phyloP scores from a whole-genome alignment of 345 rosid species.

The Citropsis articulata region DNA sequence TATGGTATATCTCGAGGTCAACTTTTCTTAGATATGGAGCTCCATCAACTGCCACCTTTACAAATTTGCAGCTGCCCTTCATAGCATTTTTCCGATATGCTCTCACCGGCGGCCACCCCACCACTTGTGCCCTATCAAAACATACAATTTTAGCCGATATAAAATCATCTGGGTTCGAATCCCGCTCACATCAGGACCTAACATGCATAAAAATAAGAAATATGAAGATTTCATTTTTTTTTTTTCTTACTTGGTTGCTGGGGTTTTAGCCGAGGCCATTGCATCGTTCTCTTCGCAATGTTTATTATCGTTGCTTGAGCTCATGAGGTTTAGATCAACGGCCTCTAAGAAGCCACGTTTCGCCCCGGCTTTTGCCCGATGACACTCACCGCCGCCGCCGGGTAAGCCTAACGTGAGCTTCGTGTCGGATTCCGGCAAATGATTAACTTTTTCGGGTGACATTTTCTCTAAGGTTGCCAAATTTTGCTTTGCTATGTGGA shows the following conservation, averaged over 20 bases:
- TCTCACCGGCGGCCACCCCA: conserved; percentile 85
- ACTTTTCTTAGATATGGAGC: conserved; percentile 69
- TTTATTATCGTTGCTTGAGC: neutral
- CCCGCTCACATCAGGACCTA: neutral
- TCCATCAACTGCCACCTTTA: conserved; percentile 76
- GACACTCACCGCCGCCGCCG: conserved; percentile 41
- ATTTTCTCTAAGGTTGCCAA: neutral
- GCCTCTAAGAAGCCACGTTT: conserved; percentile 52
- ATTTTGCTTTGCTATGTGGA: neutral
- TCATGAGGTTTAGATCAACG: conserved; percentile 37
- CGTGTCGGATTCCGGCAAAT: conserved; percentile 27
- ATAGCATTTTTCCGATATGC: conserved; percentile 25
- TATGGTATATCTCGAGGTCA: conserved; percentile 48
- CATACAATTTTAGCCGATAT: too few species aligned
- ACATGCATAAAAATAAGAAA: neutral
- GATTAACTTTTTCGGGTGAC: conserved; percentile 22
- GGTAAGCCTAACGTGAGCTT: conserved; percentile 63
- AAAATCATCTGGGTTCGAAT: too few species aligned
- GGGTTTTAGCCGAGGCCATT: conserved; percentile 17
- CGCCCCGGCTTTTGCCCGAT: conserved; percentile 24
- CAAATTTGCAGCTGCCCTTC: conserved; percentile 45
- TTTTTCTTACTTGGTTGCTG: conserved; percentile 24
- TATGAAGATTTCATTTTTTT: neutral
- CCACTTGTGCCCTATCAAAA: conserved; percentile 41
- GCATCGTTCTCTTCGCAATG: conserved; percentile 11